phyloP scores from a whole-genome alignment of 768 basidiomycete species.

The Hericium alpestre region DNA sequence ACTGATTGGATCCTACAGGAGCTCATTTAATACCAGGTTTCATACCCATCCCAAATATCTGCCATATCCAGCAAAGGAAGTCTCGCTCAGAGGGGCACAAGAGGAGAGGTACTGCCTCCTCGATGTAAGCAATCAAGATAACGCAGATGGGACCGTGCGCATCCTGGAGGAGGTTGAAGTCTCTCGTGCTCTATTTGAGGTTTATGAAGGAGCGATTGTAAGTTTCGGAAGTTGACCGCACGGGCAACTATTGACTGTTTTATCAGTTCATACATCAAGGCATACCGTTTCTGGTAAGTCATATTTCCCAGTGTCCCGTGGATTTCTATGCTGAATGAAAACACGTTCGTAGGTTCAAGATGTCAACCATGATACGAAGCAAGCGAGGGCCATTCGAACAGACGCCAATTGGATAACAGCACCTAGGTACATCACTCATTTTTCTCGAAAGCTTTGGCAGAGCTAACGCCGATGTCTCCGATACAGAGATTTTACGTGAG shows the following conservation, averaged over 20 bases:
- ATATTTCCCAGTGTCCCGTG: not conserved
- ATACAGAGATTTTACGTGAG: slow-evolving; percentile 66
- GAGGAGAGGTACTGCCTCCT: slow-evolving; percentile 75
- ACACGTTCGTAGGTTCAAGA: slow-evolving; percentile 50
- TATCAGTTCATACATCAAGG: slow-evolving; percentile 82
- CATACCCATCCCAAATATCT: slow-evolving; percentile 72
- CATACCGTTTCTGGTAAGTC: slow-evolving; percentile 58
- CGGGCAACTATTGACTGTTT: not conserved
- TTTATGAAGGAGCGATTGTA: slow-evolving; percentile 84
- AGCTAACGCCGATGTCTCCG: not conserved
- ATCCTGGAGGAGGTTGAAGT: slow-evolving; percentile 77
- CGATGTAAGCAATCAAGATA: slow-evolving; percentile 39
- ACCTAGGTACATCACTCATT: slow-evolving; percentile 34
- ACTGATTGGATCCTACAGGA: not conserved
- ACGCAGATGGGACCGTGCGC: slow-evolving; percentile 25
- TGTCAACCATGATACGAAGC: slow-evolving; percentile 67
- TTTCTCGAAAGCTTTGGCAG: not conserved
- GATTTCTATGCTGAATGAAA: not conserved
- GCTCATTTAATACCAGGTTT: slow-evolving; percentile 41
- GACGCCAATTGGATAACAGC: slow-evolving; percentile 80
- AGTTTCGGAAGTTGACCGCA: slow-evolving; percentile 5
- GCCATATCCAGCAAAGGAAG: slow-evolving; percentile 62
- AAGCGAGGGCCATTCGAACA: slow-evolving; percentile 59
- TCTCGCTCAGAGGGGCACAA: slow-evolving; percentile 65
- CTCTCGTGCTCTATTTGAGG: slow-evolving; percentile 76